phyloP scores from a whole-genome alignment of 257 asterid species.

The Nicotiana knightiana region DNA sequence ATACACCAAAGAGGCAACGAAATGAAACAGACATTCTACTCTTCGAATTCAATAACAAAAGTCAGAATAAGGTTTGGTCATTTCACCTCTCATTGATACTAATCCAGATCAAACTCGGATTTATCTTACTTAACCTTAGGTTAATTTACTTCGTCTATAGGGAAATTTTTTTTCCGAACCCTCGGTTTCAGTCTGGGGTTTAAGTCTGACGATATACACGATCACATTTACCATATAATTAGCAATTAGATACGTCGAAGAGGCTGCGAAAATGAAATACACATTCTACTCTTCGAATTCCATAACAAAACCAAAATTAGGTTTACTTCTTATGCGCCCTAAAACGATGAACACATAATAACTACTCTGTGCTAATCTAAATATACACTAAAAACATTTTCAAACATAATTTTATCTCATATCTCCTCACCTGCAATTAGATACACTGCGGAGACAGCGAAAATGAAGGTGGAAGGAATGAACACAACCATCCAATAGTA shows the following conservation, averaged over 20 bases:
- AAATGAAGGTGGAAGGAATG: slow-evolving; percentile 56
- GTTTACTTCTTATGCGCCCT: background rate
- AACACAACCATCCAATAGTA: slow-evolving; percentile 94
- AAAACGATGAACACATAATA: background rate
- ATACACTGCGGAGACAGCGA: slow-evolving; percentile 47
- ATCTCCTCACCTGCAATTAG: slow-evolving; percentile 57
- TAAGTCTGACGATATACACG: background rate
- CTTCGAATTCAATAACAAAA: too few species aligned
- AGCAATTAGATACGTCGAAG: background rate
- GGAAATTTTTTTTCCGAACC: too few species aligned
- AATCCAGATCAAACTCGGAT: too few species aligned
- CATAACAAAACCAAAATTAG: background rate
- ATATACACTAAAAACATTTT: background rate
- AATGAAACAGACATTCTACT: too few species aligned
- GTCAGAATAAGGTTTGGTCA: too few species aligned
- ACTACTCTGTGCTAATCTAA: background rate
- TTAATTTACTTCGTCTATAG: too few species aligned
- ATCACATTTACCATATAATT: background rate
- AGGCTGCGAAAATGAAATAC: background rate
- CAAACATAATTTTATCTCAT: background rate
- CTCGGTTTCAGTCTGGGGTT: too few species aligned
- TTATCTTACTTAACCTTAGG: too few species aligned
- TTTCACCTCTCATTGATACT: too few species aligned
- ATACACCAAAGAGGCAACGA: too few species aligned
- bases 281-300: background rate